These are phyloP conservation scores for Heritiera fomes DNA, from an alignment of 345 rosid genomes.

Conservation along the genomic window DNA sequence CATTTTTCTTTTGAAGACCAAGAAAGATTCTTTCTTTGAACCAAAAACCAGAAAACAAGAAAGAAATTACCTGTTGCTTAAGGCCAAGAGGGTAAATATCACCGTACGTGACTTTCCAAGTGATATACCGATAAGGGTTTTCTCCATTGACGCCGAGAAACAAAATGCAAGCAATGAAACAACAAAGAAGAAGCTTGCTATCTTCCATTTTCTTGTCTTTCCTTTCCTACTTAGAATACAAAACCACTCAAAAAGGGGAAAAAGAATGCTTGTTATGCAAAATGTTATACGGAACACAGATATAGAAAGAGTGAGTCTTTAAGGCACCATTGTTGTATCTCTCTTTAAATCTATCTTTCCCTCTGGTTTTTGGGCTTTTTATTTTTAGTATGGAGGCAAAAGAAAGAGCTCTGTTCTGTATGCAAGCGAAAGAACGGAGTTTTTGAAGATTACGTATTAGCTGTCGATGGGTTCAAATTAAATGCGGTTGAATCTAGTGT, in stretches of 20 bases:
- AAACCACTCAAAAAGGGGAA: neutral
- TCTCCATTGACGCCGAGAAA: conserved; percentile 59
- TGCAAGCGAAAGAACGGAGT: neutral
- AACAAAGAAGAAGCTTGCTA: conserved; percentile 29
- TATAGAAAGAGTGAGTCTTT: conserved; percentile 7
- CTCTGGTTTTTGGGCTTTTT: neutral
- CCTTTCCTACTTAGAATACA: neutral
- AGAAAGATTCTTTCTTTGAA: neutral
- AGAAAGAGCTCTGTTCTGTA: conserved; percentile 17
- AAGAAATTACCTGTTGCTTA: conserved; percentile 66
- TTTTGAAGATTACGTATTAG: conserved; percentile 21
- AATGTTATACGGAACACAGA: neutral
- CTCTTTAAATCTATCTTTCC: neutral
- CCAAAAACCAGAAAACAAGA: neutral
- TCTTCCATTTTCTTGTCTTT: conserved; percentile 37
- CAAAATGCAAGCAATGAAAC: conserved; percentile 40
- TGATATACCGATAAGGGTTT: conserved; percentile 72
- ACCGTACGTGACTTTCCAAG: conserved; percentile 89
- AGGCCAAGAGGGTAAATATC: conserved; percentile 90
- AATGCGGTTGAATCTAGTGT: conserved; percentile 18
- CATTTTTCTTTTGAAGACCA: conserved; percentile 8
- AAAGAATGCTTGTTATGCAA: neutral
- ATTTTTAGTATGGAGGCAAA: neutral
- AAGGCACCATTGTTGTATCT: neutral
- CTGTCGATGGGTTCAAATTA: conserved; percentile 23